A percentile compares a stretch with the other conserved stretches of the same genome.
These are phyloP conservation scores for Hypericum perforatum DNA, from an alignment of 345 rosid genomes.

Conservation along the genomic window DNA sequence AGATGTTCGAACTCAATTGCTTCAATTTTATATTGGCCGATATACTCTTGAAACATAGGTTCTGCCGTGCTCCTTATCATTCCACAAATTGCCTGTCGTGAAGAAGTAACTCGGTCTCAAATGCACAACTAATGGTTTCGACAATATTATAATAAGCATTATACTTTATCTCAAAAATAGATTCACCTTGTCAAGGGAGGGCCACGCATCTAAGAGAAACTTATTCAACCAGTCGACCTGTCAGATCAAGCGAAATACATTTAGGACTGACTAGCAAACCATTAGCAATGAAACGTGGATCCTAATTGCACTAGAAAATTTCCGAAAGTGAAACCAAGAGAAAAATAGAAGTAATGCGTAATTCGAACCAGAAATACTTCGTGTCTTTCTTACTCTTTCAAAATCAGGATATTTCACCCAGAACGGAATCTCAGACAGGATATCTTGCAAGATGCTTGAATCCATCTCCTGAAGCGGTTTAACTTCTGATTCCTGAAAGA, in stretches of 20 bases:
- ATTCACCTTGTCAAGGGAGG: constrained; percentile 61
- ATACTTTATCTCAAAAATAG: constrained; percentile 9
- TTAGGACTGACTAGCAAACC: background rate
- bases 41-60: constrained; percentile 52
- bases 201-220: constrained; percentile 58
- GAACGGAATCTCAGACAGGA: constrained; percentile 55
- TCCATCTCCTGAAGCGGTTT: constrained; percentile 41
- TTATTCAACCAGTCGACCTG: constrained; percentile 78
- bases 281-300: no score
- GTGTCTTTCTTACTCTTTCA: constrained; percentile 39
- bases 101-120: background rate
- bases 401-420: constrained; percentile 77
- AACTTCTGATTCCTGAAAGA: constrained; percentile 41
- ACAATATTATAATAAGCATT: background rate
- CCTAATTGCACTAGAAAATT: background rate
- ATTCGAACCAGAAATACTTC: background rate
- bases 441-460: constrained; percentile 31
- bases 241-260: background rate
- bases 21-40: constrained; percentile 38
- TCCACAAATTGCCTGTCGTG: constrained; percentile 44
- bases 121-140: background rate
- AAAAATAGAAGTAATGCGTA: background rate
- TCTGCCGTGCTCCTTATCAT: constrained; percentile 33
- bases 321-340: background rate
- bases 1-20: constrained; percentile 42